Conservation (phyloP, 257 asterid species). For the Oldenlandia corymbosa region DNA sequence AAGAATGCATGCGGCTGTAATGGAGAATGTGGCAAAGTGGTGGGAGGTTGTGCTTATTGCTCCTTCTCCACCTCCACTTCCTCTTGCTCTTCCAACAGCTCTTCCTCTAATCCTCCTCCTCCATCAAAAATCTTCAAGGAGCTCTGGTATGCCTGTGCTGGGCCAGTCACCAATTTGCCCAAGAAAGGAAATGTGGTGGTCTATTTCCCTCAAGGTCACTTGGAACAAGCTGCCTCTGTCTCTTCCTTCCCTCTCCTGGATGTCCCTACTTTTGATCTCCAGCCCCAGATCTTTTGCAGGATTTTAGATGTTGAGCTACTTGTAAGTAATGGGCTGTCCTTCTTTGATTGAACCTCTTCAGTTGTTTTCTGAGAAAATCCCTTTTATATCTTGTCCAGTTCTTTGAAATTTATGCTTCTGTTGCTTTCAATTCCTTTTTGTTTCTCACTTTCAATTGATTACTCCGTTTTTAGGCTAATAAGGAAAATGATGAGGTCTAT, state of each 20-base stretch:
- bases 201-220: conserved; percentile 95
- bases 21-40: conserved; percentile 56
- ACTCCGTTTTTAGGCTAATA: conserved; percentile 56
- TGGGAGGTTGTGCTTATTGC: conserved; percentile 32
- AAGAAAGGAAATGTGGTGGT: conserved; percentile 80
- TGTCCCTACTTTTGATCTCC: conserved; percentile 65
- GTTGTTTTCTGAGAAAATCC: not conserved
- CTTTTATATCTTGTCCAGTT: not conserved
- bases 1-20: conserved; percentile 48
- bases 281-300: conserved; percentile 86
- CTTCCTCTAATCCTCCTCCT: conserved; percentile 37
- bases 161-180: conserved; percentile 85
- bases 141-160: conserved; percentile 99
- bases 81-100: conserved; percentile 61
- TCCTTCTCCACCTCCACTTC: conserved; percentile 49
- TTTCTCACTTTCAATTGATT: not conserved
- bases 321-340: conserved; percentile 39
- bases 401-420: not conserved
- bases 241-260: conserved; percentile 70
- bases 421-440: not conserved
- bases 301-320: conserved; percentile 79
- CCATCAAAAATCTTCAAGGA: conserved; percentile 60
- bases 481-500: conserved; percentile 96
- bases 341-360: conserved; percentile 6
- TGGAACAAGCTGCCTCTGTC: conserved; percentile 70